Percentiles rank a stretch among this genome's conserved stretches.
Conservation (phyloP, 345 rosid species). For the Arabis alpina region DNA sequence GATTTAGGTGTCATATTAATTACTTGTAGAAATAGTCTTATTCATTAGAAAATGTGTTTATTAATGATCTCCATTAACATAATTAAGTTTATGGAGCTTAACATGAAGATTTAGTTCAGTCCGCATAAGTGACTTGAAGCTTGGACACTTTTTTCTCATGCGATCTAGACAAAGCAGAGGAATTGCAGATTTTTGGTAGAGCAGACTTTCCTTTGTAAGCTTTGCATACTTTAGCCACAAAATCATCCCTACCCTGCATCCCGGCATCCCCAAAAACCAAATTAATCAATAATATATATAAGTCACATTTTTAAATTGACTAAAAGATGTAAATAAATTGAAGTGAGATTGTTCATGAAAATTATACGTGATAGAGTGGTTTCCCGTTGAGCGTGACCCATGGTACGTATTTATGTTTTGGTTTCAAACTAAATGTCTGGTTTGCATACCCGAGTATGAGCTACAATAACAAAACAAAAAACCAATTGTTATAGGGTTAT, state of each 20-base stretch:
- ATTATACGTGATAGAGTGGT: conserved; percentile 25
- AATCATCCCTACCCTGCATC: neutral
- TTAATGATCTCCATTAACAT: neutral
- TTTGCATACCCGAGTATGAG: conserved; percentile 39
- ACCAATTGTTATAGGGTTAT: neutral
- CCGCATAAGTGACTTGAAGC: conserved; percentile 27
- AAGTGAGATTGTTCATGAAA: neutral
- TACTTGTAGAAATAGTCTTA: too few species aligned
- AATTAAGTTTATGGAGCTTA: neutral
- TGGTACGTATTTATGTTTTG: conserved; percentile 31
- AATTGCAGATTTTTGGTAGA: conserved; percentile 24
- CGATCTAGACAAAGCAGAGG: neutral
- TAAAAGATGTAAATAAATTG: neutral
- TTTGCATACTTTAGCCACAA: conserved; percentile 22
- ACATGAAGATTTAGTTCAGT: neutral
- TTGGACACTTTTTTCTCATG: neutral
- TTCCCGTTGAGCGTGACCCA: conserved; percentile 39
- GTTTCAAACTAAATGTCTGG: conserved; percentile 30
- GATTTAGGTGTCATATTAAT: too few species aligned
- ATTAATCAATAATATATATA: neutral
- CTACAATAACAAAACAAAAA: conserved; percentile 11
- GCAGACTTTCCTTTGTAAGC: conserved; percentile 30
- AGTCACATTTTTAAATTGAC: neutral
- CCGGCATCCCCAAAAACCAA: conserved; percentile 6
- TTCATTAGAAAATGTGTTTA: neutral